These are phyloP conservation scores for Aspergillus sp. DNA, from an alignment of 2,329 filamentous ascomycete genomes.

Conservation along the genomic window DNA sequence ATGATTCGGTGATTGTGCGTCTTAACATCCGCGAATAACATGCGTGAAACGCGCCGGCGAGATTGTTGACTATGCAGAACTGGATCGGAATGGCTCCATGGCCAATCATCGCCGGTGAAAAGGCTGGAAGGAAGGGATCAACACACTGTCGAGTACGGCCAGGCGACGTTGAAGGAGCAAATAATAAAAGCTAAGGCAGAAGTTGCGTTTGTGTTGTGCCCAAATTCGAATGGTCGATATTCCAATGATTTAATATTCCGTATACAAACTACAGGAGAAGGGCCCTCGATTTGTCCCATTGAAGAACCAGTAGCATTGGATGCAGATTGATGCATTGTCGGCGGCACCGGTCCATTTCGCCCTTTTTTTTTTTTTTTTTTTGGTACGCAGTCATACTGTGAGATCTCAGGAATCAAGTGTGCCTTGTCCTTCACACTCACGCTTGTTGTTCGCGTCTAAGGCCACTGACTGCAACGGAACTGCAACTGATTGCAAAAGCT, in stretches of 20 bases:
- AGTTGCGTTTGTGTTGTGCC: neutral
- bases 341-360: neutral
- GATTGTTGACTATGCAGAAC: conserved; percentile 6
- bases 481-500: neutral
- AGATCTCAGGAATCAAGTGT: neutral
- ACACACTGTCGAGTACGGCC: conserved; percentile 1
- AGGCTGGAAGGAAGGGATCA: conserved; percentile 10
- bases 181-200: neutral
- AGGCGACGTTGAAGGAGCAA: neutral
- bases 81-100: conserved; percentile 4
- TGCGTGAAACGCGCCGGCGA: neutral
- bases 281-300: neutral
- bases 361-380: neutral
- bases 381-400: neutral
- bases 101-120: conserved; percentile 8
- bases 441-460: neutral
- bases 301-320: neutral
- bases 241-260: neutral
- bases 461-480: neutral
- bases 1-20: neutral
- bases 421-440: neutral
- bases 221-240: neutral
- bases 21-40: neutral
- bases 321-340: neutral
- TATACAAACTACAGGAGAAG: neutral